Conservation (phyloP, 208 protist genomes). For the Trypanosoma conorhini region DNA sequence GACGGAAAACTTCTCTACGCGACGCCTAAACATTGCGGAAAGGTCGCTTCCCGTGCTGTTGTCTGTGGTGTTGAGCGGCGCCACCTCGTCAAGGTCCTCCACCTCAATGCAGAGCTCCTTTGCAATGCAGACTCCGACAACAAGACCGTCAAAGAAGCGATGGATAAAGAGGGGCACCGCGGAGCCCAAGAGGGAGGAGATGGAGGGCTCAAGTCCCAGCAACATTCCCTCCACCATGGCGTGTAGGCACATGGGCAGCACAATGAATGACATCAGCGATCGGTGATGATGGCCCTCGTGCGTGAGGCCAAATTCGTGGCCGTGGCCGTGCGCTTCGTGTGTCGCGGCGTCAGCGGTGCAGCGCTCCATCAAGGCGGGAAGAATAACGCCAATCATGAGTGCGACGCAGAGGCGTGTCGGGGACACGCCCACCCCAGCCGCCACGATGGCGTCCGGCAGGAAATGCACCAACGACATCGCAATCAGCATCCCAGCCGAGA, state of each 20-base stretch:
- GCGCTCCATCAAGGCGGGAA: conserved; percentile 59
- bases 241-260: conserved; percentile 78
- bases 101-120: conserved; percentile 37
- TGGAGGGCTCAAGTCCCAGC: conserved; percentile 45
- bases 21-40: conserved; percentile 14
- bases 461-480: conserved; percentile 63
- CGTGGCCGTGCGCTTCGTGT: conserved; percentile 4
- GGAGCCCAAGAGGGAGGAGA: conserved; percentile 33
- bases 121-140: conserved; percentile 65
- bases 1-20: conserved; percentile 26
- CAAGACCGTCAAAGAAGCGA: conserved; percentile 68
- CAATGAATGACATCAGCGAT: conserved; percentile 32
- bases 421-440: not conserved
- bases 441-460: conserved; percentile 41
- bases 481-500: conserved; percentile 69
- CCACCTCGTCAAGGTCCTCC: not conserved
- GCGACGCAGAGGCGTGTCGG: conserved; percentile 28
- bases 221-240: conserved; percentile 63
- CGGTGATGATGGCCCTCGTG: not conserved
- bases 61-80: not conserved
- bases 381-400: conserved; percentile 55
- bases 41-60: not conserved
- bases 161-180: conserved; percentile 61
- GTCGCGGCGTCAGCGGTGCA: not conserved
- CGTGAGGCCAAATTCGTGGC: not conserved